A percentile compares a stretch with the other conserved stretches of the same genome.
phyloP scores from a whole-genome alignment of 208 protist genomes.

The Phytomonas francai region DNA sequence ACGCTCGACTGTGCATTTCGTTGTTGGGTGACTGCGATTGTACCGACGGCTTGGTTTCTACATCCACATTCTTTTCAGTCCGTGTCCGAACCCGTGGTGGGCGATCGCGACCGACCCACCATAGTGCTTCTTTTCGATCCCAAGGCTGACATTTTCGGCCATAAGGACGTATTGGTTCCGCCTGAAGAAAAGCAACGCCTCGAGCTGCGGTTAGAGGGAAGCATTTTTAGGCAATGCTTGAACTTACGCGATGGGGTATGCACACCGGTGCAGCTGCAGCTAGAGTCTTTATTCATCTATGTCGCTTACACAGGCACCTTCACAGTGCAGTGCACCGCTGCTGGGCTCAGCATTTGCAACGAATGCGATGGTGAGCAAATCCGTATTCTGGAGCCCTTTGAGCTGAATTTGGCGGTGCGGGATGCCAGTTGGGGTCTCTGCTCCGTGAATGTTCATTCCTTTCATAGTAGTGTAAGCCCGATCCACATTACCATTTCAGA shows the following conservation, averaged over 20 bases:
- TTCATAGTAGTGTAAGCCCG: constrained; percentile 30
- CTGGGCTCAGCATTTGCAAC: constrained; percentile 27
- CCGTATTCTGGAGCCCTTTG: constrained; percentile 30
- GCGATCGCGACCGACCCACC: too few relatives aligned
- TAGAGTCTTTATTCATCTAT: too few relatives aligned
- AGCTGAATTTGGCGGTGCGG: constrained; percentile 35
- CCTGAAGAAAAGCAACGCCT: too few relatives aligned
- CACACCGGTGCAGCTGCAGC: too few relatives aligned
- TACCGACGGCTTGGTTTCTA: neutral
- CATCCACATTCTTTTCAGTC: too few relatives aligned
- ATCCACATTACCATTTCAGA: constrained; percentile 44
- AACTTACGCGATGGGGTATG: too few relatives aligned
- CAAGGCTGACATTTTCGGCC: too few relatives aligned
- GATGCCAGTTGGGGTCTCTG: constrained; percentile 18
- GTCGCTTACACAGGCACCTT: constrained; percentile 12
- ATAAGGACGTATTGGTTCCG: too few relatives aligned
- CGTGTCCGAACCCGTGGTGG: too few relatives aligned
- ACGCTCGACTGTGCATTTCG: neutral
- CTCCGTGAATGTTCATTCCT: constrained; percentile 19
- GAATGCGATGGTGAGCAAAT: constrained; percentile 24
- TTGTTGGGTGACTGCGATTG: neutral
- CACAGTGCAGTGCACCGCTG: constrained; percentile 39
- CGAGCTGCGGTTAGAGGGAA: too few relatives aligned
- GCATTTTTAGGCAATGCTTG: too few relatives aligned
- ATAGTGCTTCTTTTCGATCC: too few relatives aligned